phyloP scores from a whole-genome alignment of 352 stramenopile species.

The Thraustotheca clavata region DNA sequence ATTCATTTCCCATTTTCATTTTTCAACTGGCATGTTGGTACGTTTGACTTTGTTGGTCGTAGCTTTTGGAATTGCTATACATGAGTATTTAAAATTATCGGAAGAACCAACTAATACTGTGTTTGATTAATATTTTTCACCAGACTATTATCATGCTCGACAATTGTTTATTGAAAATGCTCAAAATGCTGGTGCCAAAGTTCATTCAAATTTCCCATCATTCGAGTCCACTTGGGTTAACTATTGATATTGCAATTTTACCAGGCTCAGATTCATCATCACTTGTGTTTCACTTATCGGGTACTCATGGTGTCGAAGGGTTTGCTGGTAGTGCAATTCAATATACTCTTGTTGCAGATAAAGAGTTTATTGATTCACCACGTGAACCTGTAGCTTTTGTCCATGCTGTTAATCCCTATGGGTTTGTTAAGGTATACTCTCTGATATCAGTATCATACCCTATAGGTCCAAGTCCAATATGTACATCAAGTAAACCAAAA shows the following conservation, averaged over 20 bases:
- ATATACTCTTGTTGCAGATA: conserved; percentile 31
- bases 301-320: conserved; percentile 74
- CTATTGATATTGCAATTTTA: conserved; percentile 57
- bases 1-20: too few relatives aligned
- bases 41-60: too few relatives aligned
- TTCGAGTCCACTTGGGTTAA: conserved; percentile 37
- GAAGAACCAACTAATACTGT: background rate
- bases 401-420: conserved; percentile 90
- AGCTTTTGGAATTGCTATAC: too few relatives aligned
- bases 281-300: conserved; percentile 61
- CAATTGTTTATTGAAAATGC: conserved; percentile 45
- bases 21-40: too few relatives aligned
- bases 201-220: conserved; percentile 48
- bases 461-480: background rate
- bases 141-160: conserved; percentile 57
- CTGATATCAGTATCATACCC: background rate
- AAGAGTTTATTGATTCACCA: conserved; percentile 12
- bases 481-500: background rate
- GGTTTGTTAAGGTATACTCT: conserved; percentile 80
- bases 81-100: too few relatives aligned
- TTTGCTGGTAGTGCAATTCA: conserved; percentile 82
- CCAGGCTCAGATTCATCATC: conserved; percentile 36
- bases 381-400: conserved; percentile 83
- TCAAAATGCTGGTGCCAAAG: conserved; percentile 25
- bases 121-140: conserved; percentile 32